Base-by-base conservation (phyloP, 2,329 filamentous ascomycete genomes). In the Parascedosporium putredinis region DNA sequence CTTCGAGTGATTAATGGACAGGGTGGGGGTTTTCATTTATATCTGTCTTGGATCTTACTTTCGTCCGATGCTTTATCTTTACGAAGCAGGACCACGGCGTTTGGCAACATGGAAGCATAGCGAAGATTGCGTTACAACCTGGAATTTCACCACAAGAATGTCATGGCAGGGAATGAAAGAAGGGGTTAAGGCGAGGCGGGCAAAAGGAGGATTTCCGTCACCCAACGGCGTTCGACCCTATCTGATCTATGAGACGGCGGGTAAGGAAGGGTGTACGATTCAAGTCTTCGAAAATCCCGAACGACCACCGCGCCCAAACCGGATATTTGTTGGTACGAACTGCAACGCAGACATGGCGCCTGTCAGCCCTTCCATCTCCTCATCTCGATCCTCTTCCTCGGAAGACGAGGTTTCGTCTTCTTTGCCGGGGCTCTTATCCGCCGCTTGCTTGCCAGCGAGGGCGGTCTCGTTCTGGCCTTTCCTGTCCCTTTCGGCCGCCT, bases 1-100 rank as follows among this genome's bases (percentile, higher is more conserved):
- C 87, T 14, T 95, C 89, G 44, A 86, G 81, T 61, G 90, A 95
- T 64, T 95, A 64, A 65, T 53, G 18, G 29, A 38, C n/a, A 14
- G 22, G 7, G 23, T 25, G 24, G 22, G 12, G 4, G 43, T 14
- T 23, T 40, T 7, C 25, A 24, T 38, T 25, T 16, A 24, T n/a
- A n/a, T n/a, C n/a, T n/a, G n/a, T n/a, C n/a, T n/a, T n/a, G n/a
- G n/a, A n/a, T n/a, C n/a, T n/a, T n/a, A n/a, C n/a, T n/a, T n/a
- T n/a, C n/a, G n/a, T n/a, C n/a, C n/a, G n/a, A n/a, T n/a, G n/a
- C n/a, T n/a, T n/a, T n/a, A n/a, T n/a, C n/a, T n/a, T n/a, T n/a
- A n/a, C n/a, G n/a, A n/a, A n/a, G n/a, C n/a, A n/a, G n/a, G n/a
- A n/a, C n/a, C n/a, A n/a, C n/a, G n/a, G n/a, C n/a, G n/a, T n/a